A percentile compares a stretch with the other conserved stretches of the same genome.
phyloP scores from a whole-genome alignment of 1,284 basidiomycete genomes.

The Pisolithus thermaeus region DNA sequence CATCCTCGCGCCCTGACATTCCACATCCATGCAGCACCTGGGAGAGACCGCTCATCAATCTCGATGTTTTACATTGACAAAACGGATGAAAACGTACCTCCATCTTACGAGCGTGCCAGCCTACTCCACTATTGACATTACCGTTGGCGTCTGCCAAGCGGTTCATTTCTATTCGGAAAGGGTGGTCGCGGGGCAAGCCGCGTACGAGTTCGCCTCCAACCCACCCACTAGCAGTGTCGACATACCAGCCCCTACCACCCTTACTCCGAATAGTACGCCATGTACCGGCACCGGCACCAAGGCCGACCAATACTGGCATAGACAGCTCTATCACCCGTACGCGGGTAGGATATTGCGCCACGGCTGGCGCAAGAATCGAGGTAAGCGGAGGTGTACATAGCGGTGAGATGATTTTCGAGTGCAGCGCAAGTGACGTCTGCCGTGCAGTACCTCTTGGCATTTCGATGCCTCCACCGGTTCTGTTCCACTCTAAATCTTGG shows the following conservation, averaged over 20 bases:
- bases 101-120: conserved; percentile 97
- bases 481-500: conserved; percentile 62
- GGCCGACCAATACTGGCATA: conserved; percentile 62
- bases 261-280: conserved; percentile 91
- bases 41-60: conserved; percentile 1
- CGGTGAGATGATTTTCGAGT: conserved; percentile 70
- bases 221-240: conserved; percentile 85
- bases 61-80: conserved; percentile 1
- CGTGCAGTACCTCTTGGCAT: conserved; percentile 36
- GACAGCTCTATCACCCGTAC: conserved; percentile 88
- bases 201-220: conserved; percentile 52
- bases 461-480: conserved; percentile 28
- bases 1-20: conserved; percentile 88
- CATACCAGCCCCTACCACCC: conserved; percentile 94
- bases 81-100: conserved; percentile 57
- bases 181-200: conserved; percentile 58
- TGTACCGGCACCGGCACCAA: conserved; percentile 71
- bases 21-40: conserved; percentile 82
- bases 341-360: conserved; percentile 57
- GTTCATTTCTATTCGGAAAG: conserved; percentile 64
- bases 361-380: conserved; percentile 40
- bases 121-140: conserved; percentile 83
- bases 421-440: conserved; percentile 59
- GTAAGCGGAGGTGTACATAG: conserved; percentile 76
- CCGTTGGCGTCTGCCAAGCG: conserved; percentile 78